A percentile compares a stretch with the other conserved stretches of the same genome.
Conservation (phyloP, 495 filamentous ascomycete genomes). For the Trichoderma erinaceum region DNA sequence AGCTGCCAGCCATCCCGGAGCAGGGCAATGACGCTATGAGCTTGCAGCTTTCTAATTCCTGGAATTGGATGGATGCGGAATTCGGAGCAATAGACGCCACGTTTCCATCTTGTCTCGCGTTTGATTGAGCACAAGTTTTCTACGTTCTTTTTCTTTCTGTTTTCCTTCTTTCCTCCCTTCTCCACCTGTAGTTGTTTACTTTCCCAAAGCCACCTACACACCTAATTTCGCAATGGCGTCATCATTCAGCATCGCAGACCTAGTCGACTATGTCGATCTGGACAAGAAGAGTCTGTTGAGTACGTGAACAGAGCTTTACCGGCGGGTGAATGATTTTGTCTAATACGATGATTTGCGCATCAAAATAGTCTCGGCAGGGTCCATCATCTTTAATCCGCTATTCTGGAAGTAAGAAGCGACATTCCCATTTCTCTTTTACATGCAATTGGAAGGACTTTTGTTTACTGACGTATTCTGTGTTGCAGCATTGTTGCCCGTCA, state of each 20-base stretch:
- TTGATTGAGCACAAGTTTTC: not conserved
- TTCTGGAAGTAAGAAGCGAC: constrained; percentile 65
- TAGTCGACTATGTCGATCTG: constrained; percentile 53
- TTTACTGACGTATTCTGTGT: constrained; percentile 22
- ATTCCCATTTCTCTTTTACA: constrained; percentile 1
- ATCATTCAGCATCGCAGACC: constrained; percentile 27
- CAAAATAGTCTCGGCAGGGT: constrained; percentile 53
- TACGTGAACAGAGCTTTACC: constrained; percentile 32
- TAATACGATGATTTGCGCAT: constrained; percentile 12
- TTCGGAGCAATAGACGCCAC: not conserved
- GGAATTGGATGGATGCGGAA: not conserved
- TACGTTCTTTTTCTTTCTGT: not conserved
- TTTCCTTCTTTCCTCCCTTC: not conserved
- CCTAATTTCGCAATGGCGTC: not conserved
- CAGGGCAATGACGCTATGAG: constrained; percentile 7
- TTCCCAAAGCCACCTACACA: not conserved
- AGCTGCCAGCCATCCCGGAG: not conserved
- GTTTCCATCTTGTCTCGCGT: not conserved
- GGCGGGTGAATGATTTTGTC: constrained; percentile 3
- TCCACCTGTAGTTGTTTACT: not conserved
- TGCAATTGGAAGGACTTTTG: not conserved
- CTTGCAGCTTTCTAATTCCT: not conserved
- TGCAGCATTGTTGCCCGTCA: constrained; percentile 58
- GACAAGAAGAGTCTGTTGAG: constrained; percentile 57
- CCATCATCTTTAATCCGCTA: constrained; percentile 70